Percentiles rank a stretch among this genome's conserved stretches.
phyloP scores from a whole-genome alignment of 371 early-diverging fungal genomes.

The Capillidium heterosporum region DNA sequence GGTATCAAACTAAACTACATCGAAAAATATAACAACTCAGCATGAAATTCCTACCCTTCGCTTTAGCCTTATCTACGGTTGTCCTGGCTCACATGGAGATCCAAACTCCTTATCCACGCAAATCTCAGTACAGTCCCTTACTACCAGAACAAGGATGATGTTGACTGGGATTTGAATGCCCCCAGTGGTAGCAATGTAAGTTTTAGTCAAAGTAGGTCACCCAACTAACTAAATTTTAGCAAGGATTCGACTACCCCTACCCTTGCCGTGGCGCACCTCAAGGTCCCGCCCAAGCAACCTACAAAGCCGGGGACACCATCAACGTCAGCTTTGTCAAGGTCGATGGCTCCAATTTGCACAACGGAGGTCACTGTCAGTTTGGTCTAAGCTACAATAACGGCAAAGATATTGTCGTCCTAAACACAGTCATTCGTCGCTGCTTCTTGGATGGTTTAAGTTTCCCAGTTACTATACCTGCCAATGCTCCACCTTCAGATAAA shows the following conservation, averaged over 20 bases:
- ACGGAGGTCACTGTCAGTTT: conserved; percentile 52
- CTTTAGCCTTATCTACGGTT: neutral
- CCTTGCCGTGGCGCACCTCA: conserved; percentile 10
- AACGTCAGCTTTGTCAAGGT: conserved; percentile 12
- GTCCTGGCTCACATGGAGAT: conserved; percentile 11
- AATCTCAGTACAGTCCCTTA: conserved; percentile 8
- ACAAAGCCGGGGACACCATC: conserved; percentile 17
- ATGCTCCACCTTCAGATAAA: conserved; percentile 18
- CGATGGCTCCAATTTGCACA: conserved; percentile 14
- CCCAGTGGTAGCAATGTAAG: conserved; percentile 8
- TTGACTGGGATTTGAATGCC: conserved; percentile 10
- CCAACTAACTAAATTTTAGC: neutral
- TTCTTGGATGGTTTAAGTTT: conserved; percentile 13
- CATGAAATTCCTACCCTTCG: neutral
- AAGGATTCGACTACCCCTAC: neutral
- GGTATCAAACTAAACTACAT: too few relatives aligned
- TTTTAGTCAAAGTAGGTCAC: neutral
- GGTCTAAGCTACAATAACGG: conserved; percentile 41
- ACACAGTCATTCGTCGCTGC: conserved; percentile 20
- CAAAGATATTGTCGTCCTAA: conserved; percentile 33
- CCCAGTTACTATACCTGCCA: conserved; percentile 26
- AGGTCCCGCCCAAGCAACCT: conserved; percentile 6
- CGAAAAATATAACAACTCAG: too few relatives aligned
- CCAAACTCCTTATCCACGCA: conserved; percentile 15
- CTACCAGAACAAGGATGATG: neutral